Evolutionary conservation across 129 eudicot genomes (phyloP), one percentile per base, ranked within the genome.

Genomic region (Flaveria brownii): DNA sequence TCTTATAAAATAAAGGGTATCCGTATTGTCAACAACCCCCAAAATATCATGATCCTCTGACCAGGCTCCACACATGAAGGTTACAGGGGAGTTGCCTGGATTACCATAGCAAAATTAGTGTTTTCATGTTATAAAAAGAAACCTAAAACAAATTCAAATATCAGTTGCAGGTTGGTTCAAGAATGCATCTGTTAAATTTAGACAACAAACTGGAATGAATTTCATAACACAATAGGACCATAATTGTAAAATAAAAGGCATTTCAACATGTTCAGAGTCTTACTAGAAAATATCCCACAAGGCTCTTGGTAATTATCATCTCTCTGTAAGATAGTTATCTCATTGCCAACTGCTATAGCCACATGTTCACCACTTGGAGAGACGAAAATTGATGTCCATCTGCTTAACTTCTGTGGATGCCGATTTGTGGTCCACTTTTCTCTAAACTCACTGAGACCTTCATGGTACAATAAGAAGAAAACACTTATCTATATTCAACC

Each of bases 31-130:
- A 84, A 80, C 65, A 77, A 94, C 86, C 28, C 97, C 97, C 56
- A 94, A 85, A 81, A 89, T 83, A 73, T 82, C 97, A 78, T 94
- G 99, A 74, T 90, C 81, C 79, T 94, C 99, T 74, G 96, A 94
- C 99, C 97, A 94, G 71, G 83, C 75, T 70, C 99, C 99, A 80
- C 77, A 87, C 28, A 77, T 68, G 77, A 89, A 87, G 9, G 85
- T 84, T 65, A 74, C 77, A 71, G 71, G 74, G 59, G 60, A 68
- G 74, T 80, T 78, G 82, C 91, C 98, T 93, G 83, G 75, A 51
- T 42, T 78, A 71, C 78, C 80, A 79, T 16, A 51, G 62, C 49
- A 69, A 70, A 59, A 59, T 70, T 60, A 84, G 50, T 28, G 41
- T 55, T 54, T 57, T 51, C 15, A 59, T 62, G 49, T 28, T 63